Percentiles rank a stretch among this genome's conserved stretches.
Conservation (phyloP, 192 early-diverging fungal species). For the Backusella liffmaniae region DNA sequence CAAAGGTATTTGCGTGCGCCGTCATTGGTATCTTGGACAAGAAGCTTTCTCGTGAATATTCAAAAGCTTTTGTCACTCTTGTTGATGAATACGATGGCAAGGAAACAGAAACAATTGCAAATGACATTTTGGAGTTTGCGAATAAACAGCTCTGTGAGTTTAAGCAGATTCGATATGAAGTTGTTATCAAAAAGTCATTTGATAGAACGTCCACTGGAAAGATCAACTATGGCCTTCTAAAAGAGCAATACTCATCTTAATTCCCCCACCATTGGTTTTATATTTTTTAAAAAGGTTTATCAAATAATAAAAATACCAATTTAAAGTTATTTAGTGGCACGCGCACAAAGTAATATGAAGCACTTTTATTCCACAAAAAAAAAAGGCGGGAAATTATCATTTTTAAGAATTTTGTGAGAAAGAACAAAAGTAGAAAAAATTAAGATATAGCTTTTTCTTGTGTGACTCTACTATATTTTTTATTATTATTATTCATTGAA, state of each 20-base stretch:
- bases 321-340: neutral
- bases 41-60: neutral
- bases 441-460: slow-evolving; percentile 1
- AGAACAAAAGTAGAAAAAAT: neutral
- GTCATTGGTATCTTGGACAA: neutral
- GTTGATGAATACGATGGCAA: neutral
- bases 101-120: neutral
- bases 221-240: neutral
- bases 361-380: neutral
- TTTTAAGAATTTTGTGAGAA: neutral
- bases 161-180: neutral
- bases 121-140: neutral
- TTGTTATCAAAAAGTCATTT: neutral
- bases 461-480: neutral
- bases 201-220: neutral
- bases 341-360: neutral
- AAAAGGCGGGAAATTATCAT: neutral
- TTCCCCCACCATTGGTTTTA: neutral
- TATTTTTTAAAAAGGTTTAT: neutral
- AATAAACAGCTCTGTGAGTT: neutral
- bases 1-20: slow-evolving; percentile 55
- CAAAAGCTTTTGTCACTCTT: neutral
- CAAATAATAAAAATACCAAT: no score
- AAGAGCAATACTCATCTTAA: neutral
- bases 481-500: neutral